Base-by-base conservation (phyloP, 1,139 yeast species). In the Hemisphaericaspora lyxosophila region DNA sequence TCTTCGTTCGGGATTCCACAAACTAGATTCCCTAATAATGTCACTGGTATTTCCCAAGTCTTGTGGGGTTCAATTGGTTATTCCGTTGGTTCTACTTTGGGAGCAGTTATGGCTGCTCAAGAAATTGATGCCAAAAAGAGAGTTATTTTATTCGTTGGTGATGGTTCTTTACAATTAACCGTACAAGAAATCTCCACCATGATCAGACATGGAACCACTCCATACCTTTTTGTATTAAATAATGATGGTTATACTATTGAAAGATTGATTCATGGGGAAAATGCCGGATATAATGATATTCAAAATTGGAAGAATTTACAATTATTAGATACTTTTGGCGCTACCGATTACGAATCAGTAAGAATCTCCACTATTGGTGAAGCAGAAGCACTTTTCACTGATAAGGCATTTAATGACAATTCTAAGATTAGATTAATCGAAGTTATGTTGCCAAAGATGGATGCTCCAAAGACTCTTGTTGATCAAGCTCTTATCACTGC, bases 51-150 rank as follows among this genome's bases (percentile, higher is more conserved):
- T 48, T 85, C 94, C 38, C 95, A 87, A 67, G 94, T 86, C 33
- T 72, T 87, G 57, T 87, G 94, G 90, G 95, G 95, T 42, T 85
- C 95, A 33, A 85, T 87, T 62, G 96, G 95, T 54, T 87, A 71
- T 72, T 80, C 95, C 23, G 87, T 85, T 33, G 95, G 95, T 56
- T 85, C 95, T 37, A 75, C 87, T 26, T 66, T 82, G 44, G 96
- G 96, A 63, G 95, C 95, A 22, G 82, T 83, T 25, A 76, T 85
- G 71, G 95, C 95, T 17, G 85, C 89, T 44, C 80, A 79, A 55
- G 95, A 87, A 61, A 54, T 82, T 37, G 82, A 82, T 56, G 80
- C 82, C 37, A 60, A 63, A 47, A 81, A 78, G 62, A 78, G 95
- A 70, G 94, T 85, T 43, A 75, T 85, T 48, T 69, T 87, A 51